Evolutionary conservation across 2,329 filamentous ascomycete genomes (phyloP), one percentile per base, ranked within the genome.

Genomic region (Phyllosticta paracitricarpa): DNA sequence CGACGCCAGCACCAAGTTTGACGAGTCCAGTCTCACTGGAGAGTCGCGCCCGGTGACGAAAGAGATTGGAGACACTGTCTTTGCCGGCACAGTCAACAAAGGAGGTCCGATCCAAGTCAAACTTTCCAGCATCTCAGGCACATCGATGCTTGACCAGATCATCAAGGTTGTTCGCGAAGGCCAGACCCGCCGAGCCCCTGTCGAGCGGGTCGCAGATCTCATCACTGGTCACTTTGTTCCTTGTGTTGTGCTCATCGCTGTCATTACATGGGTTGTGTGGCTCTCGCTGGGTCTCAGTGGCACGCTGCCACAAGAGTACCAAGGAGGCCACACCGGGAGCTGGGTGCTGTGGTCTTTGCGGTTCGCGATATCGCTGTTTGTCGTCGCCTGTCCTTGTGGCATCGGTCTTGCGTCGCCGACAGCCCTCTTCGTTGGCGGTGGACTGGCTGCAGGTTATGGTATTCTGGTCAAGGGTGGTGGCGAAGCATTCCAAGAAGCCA

Each of bases 11-110:
- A 80, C 84, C 81, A 72, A 78, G 57, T 96, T 97, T 68, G 91
- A 97, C 69, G 93, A 97, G 72, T 92, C 91, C 10, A 95, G 91
- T 64, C 79, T 97, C 63, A 97, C 93, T 1, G 89, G 89, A 58
- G 89, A 92, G 73, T 88, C 88, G 14, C 81, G 82, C 6, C 82
- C 82, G 0, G 82, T 91, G 61, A 80, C 79, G 68, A 92, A 92
- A 74, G 64, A 57, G 0, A 66, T 76, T 2, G 86, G 84, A 3
- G 88, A 90, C 62, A 76, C 78, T 17, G 84, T 91, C 2, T 91
- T 82, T 66, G 84, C 88, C 0, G 89, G 89, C 17, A 91, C 89
- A 0, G 79, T 91, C 70, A 92, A 92, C 74, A 87, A 87, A 68
- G 85, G 80, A 5, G 72, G 79, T 0, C 81, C 87, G 0, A 71